Conservation (phyloP, 352 stramenopile species). For the Phytophthora melonis region DNA sequence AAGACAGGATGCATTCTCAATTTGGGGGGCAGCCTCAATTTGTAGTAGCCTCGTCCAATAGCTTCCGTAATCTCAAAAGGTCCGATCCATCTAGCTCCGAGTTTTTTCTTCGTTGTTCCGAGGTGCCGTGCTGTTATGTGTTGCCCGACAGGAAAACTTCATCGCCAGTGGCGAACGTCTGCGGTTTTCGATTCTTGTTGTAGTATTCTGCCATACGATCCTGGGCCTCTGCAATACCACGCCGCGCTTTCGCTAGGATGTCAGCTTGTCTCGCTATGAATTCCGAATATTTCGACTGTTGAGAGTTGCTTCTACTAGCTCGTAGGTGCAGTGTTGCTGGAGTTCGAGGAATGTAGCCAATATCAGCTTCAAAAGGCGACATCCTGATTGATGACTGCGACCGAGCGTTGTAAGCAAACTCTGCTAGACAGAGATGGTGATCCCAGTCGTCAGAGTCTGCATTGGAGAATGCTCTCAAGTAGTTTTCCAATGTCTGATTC, state of each 20-base stretch:
- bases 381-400: conserved; percentile 20
- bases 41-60: conserved; percentile 5
- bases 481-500: conserved; percentile 20
- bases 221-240: neutral
- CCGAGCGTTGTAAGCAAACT: conserved; percentile 25
- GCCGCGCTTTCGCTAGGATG: neutral
- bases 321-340: neutral
- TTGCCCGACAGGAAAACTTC: conserved; percentile 8
- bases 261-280: neutral
- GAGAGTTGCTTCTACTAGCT: neutral
- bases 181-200: neutral
- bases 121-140: conserved; percentile 11
- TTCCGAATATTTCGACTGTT: neutral
- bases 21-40: conserved; percentile 1
- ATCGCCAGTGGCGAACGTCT: conserved; percentile 1
- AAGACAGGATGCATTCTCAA: too few species aligned
- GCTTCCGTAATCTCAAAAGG: neutral
- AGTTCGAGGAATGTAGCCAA: conserved; percentile 17
- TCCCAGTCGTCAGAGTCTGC: conserved; percentile 20
- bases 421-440: conserved; percentile 4
- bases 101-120: conserved; percentile 15
- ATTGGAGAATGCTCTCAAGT: conserved; percentile 12
- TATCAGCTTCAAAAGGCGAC: conserved; percentile 29
- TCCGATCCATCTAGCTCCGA: neutral
- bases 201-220: conserved; percentile 1